Evolutionary conservation across 2,329 filamentous ascomycete genomes (phyloP).

Genomic region (Cordyceps pruinosa): DNA sequence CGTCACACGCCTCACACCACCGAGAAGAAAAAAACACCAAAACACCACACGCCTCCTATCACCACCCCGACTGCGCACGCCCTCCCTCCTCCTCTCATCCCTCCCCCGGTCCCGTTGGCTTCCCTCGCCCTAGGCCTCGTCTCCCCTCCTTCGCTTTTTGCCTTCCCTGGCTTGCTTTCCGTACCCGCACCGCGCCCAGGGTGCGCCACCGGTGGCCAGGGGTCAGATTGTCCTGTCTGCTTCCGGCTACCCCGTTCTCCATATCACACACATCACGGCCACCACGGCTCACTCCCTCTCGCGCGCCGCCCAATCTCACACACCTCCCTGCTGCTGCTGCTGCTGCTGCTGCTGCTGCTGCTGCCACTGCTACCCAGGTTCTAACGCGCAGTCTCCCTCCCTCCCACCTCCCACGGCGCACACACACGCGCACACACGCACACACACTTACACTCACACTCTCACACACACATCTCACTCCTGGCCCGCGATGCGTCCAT

Average conservation of each 20-base stretch:
- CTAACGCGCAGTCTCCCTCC: not conserved
- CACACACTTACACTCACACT: not conserved
- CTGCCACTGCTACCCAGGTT: not conserved
- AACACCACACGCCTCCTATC: not conserved
- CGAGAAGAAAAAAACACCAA: too few relatives aligned
- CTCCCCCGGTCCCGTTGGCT: not conserved
- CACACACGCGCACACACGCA: not conserved
- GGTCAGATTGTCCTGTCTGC: constrained; percentile 7
- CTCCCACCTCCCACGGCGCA: not conserved
- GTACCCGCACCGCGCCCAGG: not conserved
- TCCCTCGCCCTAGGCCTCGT: constrained; percentile 1
- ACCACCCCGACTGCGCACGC: not conserved
- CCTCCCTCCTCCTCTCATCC: not conserved
- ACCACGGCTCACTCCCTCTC: not conserved
- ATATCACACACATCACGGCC: not conserved
- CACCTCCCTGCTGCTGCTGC: not conserved
- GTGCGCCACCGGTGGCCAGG: constrained; percentile 3
- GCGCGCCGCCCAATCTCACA: not conserved
- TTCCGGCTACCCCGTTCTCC: constrained; percentile 9
- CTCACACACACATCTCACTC: constrained; percentile 7
- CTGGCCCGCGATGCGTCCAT: constrained; percentile 10
- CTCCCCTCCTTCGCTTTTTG: not conserved
- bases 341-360: not conserved
- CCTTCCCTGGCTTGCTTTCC: not conserved
- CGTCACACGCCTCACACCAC: not conserved